Evolutionary conservation across 768 basidiomycete species (phyloP), one percentile per base, ranked within the genome.

Genomic region (Hygrocybe coccinea): DNA sequence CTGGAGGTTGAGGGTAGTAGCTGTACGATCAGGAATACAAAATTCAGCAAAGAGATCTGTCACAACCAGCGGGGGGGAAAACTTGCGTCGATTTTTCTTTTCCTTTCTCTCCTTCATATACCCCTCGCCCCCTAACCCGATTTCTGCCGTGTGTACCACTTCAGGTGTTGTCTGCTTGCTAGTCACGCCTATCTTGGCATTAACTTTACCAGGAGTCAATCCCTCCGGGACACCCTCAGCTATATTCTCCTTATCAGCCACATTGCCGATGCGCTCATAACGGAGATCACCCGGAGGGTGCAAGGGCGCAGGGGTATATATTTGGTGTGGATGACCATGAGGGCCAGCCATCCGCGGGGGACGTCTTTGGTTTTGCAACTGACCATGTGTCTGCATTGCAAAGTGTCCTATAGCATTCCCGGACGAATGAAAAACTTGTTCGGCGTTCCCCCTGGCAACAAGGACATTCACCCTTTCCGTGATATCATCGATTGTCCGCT

Each of bases 61-160:
- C 55, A 21, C 37, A 14, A 33, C 46, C 25, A n/a, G 22, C 35
- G 33, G 50, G n/a, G 29, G 51, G 38, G 41, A 29, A 36, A 1
- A 73, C 83, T 71, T 68, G 89, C 87, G 80, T 60, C 77, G 76
- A 29, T 65, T 69, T 55, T 79, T 85, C 64, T 75, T 78, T 50
- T 80, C 79, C 67, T 76, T 85, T 62, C 73, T 51, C 14, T 11
- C 76, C 60, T 75, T 79, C 61, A 69, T 79, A 22, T 65, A 67
- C 41, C 72, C 72, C 9, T 61, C 38, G 34, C 63, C 62, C 1
- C 63, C 60, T 34, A 64, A 51, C 10, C 55, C 61, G n/a, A 64
- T 65, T 4, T 65, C 64, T 19, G 68, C 56, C n/a, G n/a, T n/a
- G 49, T 71, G 69, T 15, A 79, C 48, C 36, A 81, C 74, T 57